phyloP scores from a whole-genome alignment of 257 asterid genomes.

The Solanum megistacrolobum region DNA sequence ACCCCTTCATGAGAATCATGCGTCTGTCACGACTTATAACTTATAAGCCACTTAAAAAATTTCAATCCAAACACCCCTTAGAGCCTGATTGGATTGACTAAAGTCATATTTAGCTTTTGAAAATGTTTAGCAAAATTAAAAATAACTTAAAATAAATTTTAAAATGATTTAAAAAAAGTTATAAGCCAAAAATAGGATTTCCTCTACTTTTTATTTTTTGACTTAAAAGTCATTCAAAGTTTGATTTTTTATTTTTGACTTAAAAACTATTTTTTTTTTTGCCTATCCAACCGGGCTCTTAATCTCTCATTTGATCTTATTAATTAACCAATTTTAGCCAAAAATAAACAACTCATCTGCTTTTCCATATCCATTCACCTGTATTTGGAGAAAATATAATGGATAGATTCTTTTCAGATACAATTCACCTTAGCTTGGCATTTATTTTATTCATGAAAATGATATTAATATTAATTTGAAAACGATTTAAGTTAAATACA shows the following conservation, averaged over 20 bases:
- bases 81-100: not conserved
- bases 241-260: not conserved
- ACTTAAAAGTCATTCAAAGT: not conserved
- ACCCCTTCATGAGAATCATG: too few species aligned
- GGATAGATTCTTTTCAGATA: constrained; percentile 7
- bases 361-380: constrained; percentile 12
- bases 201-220: not conserved
- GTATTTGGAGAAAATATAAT: not conserved
- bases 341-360: constrained; percentile 16
- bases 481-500: not conserved
- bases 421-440: not conserved
- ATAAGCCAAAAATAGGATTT: too few species aligned
- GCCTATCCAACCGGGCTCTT: not conserved
- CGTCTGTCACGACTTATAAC: too few species aligned
- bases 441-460: not conserved
- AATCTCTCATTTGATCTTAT: constrained; percentile 11
- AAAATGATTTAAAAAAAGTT: too few species aligned
- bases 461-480: not conserved
- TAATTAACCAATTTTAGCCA: constrained; percentile 25
- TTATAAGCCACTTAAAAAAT: not conserved
- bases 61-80: not conserved
- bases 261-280: rapidly evolving
- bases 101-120: not conserved
- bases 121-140: not conserved
- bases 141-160: too few species aligned